Evolutionary conservation across 2,329 filamentous ascomycete species (phyloP).

Genomic region (Zasmidium angulare): DNA sequence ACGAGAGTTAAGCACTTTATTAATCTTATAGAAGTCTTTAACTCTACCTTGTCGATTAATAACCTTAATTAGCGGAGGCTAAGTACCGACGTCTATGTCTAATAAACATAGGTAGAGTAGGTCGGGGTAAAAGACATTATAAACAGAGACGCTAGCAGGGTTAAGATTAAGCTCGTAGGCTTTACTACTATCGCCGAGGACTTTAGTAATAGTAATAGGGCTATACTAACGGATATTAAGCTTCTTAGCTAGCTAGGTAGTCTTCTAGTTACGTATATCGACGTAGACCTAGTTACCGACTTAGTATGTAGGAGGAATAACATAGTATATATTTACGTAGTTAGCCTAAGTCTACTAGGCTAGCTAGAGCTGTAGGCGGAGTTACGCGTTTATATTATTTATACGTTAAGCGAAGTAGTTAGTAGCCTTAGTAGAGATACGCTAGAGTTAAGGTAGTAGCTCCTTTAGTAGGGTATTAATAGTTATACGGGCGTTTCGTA

Average conservation of each 20-base stretch:
- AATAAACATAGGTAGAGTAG: too few relatives aligned
- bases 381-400: not conserved
- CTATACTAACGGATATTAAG: not conserved
- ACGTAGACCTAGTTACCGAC: not conserved
- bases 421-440: not conserved
- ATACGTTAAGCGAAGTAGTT: not conserved
- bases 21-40: not conserved
- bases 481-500: not conserved
- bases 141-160: too few relatives aligned
- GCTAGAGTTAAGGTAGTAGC: not conserved
- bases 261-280: not conserved
- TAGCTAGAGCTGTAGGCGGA: not conserved
- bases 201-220: too few relatives aligned
- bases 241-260: not conserved
- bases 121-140: too few relatives aligned
- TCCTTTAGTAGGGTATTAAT: not conserved
- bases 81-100: too few relatives aligned
- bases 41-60: not conserved
- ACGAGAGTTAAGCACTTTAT: not conserved
- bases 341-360: not conserved
- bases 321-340: not conserved
- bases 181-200: not conserved
- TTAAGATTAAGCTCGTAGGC: not conserved
- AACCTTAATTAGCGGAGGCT: not conserved
- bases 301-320: not conserved